Evolutionary conservation across 1,284 basidiomycete genomes (phyloP), one percentile per base, ranked within the genome.

Genomic region (Hemileccinum hortonii): DNA sequence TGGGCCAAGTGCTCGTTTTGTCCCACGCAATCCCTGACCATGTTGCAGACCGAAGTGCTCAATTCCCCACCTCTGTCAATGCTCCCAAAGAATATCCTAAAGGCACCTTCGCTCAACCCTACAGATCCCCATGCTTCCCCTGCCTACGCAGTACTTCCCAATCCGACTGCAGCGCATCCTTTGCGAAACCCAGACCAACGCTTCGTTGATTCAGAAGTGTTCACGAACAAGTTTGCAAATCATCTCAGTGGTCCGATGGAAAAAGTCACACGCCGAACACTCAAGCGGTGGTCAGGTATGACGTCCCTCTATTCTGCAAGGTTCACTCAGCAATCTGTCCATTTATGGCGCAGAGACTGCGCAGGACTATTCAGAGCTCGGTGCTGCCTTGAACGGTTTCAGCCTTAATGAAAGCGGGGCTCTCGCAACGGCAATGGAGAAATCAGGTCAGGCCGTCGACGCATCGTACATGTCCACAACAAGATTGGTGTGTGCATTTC

Each of bases 361-460:
- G 3, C 86, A 90, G 52, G 97, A 99, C 67, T 89, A 96, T 73
- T 86, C 90, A 14, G 97, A 99, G 64, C 82, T 99, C 8, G 97
- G 97, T 36, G 97, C 93, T 7, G 87, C 92, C 7, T 77, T 99
- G 66, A 99, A 99, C 67, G 97, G 92, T 0, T 98, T 97, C 67
- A 95, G 93, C 66, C 74, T 99, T 56, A 92, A 92, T 61, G 94
- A 96, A 69, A 77, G 70, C 24, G 85, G 84, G 0, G 74, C 79
- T 42, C 73, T 96, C 12, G 85, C 92, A 7, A 73, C 80, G 46
- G 90, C 92, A 8, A 84, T 96, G 60, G 94, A 97, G 74, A 90
- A 91, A 68, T 90, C 90, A 1, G 97, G 97, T 0, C 96, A 99
- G 70, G 97, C 97, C 6, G 85, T 94, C 38, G 97, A 99, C 71